A percentile compares a stretch with the other conserved stretches of the same genome.
These are phyloP conservation scores for Knufia fluminis DNA, from an alignment of 2,329 filamentous ascomycete genomes.

Conservation along the genomic window DNA sequence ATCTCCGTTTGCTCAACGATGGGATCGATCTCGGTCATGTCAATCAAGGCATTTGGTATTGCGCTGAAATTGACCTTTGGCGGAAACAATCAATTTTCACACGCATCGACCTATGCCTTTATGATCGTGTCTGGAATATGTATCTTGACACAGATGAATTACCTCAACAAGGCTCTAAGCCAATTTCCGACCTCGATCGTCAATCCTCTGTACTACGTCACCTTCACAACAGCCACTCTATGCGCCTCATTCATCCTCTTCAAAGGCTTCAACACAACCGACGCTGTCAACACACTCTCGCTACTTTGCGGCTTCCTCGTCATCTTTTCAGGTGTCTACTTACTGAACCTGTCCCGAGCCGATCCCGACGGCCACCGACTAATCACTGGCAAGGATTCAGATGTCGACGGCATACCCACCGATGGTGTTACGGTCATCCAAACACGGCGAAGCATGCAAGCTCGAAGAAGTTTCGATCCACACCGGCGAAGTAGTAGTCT, in stretches of 20 bases:
- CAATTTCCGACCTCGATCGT: constrained; percentile 97
- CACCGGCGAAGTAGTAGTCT: constrained; percentile 43
- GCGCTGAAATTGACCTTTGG: constrained; percentile 89
- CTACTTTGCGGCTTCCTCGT: constrained; percentile 86
- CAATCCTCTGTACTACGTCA: constrained; percentile 94
- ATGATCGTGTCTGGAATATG: constrained; percentile 86
- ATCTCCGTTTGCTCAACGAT: constrained; percentile 97
- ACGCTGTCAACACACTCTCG: constrained; percentile 83
- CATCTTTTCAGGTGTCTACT: constrained; percentile 90
- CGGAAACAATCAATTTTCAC: constrained; percentile 89
- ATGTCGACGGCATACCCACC: constrained; percentile 73
- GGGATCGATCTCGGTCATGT: constrained; percentile 96
- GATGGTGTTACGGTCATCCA: constrained; percentile 84
- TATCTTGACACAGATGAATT: constrained; percentile 99
- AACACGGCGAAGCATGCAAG: constrained; percentile 88
- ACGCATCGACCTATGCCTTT: constrained; percentile 95
- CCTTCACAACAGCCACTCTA: constrained; percentile 89
- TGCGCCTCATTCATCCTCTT: constrained; percentile 95
- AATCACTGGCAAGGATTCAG: constrained; percentile 46
- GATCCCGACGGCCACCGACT: constrained; percentile 72
- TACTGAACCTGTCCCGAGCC: constrained; percentile 86
- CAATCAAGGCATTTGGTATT: constrained; percentile 96
- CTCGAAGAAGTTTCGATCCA: constrained; percentile 53
- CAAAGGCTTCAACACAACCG: constrained; percentile 89
- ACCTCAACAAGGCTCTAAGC: constrained; percentile 97